Evolutionary conservation across 345 rosid species (phyloP).

Genomic region (Euclidium syriacum): DNA sequence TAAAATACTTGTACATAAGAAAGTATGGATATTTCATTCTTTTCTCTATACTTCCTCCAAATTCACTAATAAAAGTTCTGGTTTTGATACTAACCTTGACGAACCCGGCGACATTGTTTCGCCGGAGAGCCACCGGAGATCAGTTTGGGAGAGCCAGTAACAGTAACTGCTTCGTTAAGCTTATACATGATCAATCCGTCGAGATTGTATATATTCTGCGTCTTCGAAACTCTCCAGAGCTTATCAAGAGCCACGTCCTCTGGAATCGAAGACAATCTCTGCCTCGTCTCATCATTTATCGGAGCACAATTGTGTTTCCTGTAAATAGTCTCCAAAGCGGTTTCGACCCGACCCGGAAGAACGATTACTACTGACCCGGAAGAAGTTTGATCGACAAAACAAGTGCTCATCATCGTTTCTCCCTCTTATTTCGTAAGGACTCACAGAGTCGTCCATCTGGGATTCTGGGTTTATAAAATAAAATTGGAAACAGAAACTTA

Average conservation of each 20-base stretch:
- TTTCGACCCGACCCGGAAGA: constrained; percentile 39
- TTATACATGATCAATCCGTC: not conserved
- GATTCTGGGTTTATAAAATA: no score
- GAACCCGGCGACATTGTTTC: not conserved
- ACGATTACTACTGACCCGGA: constrained; percentile 11
- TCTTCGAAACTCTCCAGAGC: constrained; percentile 6
- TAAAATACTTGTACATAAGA: not conserved
- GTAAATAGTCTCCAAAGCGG: constrained; percentile 34
- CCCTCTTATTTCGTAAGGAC: no score
- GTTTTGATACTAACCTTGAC: constrained; percentile 16
- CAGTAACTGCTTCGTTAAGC: not conserved
- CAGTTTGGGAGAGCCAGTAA: not conserved
- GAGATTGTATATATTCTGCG: not conserved
- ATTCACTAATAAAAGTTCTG: not conserved
- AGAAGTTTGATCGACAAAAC: not conserved
- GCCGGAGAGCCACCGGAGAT: constrained; percentile 7
- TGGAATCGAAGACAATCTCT: constrained; percentile 23
- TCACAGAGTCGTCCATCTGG: no score
- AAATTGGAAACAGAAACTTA: no score
- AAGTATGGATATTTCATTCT: not conserved
- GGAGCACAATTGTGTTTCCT: constrained; percentile 24
- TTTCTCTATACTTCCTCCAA: not conserved
- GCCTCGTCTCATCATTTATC: constrained; percentile 21
- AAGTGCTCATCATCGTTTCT: not conserved
- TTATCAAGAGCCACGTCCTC: constrained; percentile 35